Percentiles rank a stretch among this genome's conserved stretches.
Evolutionary conservation across 192 early-diverging fungal species (phyloP).

Genomic region (Coemansia sp.): DNA sequence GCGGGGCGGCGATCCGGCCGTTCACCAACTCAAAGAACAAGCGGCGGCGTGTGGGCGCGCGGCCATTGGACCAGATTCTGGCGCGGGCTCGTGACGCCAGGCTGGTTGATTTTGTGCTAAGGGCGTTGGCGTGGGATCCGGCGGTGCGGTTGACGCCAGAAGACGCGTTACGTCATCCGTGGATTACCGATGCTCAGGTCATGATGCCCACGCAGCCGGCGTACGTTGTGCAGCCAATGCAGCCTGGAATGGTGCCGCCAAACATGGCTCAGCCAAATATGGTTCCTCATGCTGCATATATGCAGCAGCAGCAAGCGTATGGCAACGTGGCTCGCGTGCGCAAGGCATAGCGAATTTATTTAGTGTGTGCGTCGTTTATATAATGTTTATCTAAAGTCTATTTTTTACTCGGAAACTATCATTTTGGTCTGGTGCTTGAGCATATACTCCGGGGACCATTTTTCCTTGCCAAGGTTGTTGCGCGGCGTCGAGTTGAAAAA

Average conservation of each 20-base stretch:
- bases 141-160: constrained; percentile 79
- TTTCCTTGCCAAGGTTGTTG: not conserved
- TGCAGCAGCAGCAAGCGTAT: constrained; percentile 14
- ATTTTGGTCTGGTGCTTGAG: constrained; percentile 18
- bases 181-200: constrained; percentile 65
- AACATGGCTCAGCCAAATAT: constrained; percentile 5
- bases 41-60: constrained; percentile 74
- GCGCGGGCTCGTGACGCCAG: constrained; percentile 71
- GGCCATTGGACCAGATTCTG: constrained; percentile 68
- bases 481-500: constrained; percentile 12
- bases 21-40: constrained; percentile 85
- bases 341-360: constrained; percentile 20
- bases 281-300: constrained; percentile 8
- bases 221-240: constrained; percentile 35
- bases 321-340: constrained; percentile 40
- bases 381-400: no score
- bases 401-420: not conserved
- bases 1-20: constrained; percentile 36
- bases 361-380: no score
- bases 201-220: constrained; percentile 41
- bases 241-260: constrained; percentile 9
- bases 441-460: constrained; percentile 4
- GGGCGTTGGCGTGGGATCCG: constrained; percentile 89
- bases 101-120: constrained; percentile 84
- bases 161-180: constrained; percentile 83